Conservation (phyloP, 768 basidiomycete genomes). For the Phylloporus scabripes region DNA sequence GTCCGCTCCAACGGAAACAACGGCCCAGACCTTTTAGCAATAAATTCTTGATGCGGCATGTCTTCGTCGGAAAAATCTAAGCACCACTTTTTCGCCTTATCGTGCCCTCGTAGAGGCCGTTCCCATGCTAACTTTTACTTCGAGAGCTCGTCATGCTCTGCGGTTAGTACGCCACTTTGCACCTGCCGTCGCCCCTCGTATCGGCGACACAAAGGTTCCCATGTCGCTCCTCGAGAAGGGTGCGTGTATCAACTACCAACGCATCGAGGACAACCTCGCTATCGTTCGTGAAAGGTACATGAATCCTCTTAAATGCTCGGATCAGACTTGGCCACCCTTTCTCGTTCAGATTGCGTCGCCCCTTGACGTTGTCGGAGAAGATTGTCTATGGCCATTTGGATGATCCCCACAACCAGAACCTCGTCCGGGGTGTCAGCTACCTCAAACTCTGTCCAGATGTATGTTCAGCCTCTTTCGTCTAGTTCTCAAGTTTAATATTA, state of each 20-base stretch:
- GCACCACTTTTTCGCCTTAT: conserved; percentile 10
- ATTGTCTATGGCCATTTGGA: conserved; percentile 97
- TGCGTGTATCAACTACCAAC: conserved; percentile 89
- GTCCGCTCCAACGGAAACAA: too few relatives aligned
- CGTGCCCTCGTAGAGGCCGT: conserved; percentile 20
- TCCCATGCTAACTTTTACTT: conserved; percentile 55
- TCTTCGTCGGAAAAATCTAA: conserved; percentile 13
- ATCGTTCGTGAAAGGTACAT: conserved; percentile 84
- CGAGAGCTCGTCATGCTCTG: conserved; percentile 48
- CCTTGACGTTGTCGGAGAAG: conserved; percentile 93
- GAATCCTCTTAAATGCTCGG: not conserved
- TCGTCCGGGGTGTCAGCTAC: conserved; percentile 89
- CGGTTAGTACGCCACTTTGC: conserved; percentile 48
- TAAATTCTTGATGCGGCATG: too few relatives aligned
- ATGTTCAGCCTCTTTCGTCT: conserved; percentile 30
- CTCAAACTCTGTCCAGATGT: conserved; percentile 97
- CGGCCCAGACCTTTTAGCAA: too few relatives aligned
- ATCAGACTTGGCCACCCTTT: not conserved
- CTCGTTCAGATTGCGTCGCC: conserved; percentile 68
- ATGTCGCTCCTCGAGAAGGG: conserved; percentile 83
- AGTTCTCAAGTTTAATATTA: conserved; percentile 1
- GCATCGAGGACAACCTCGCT: conserved; percentile 95
- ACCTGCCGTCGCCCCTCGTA: conserved; percentile 65
- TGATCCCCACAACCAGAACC: conserved; percentile 86
- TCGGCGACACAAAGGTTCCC: conserved; percentile 85